Base-by-base conservation (phyloP, 257 asterid genomes). In the Osmanthus fragrans region DNA sequence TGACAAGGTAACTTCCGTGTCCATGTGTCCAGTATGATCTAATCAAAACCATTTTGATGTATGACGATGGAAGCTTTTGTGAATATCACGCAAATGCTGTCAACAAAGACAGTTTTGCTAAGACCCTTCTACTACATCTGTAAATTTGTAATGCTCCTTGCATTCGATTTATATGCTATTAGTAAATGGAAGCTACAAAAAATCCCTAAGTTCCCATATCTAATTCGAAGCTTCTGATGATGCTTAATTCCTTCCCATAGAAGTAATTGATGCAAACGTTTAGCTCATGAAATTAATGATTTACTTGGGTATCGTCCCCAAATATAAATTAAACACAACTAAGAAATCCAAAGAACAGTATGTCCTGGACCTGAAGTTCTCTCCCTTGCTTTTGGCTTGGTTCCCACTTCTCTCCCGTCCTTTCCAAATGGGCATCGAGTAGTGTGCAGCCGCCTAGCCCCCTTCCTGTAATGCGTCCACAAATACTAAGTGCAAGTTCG, bases 1-100 rank as follows among this genome's bases (percentile, higher is more conserved):
- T 63, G 78, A 85, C 54, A 90, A 93, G 98, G 99, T 90, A 75
- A 6, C 9, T 49, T 27, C 45, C 42, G 33, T 2, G 21, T 5
- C 70, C 18, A 4, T 4, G 1, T 70, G 11, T 58, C 12, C 25
- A 39, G 25, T 36, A 33, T 30, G 36, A 27, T 49, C 2, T 11
- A n/a, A 47, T 33, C 12, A 25, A 25, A 25, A 63, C 33, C 69
- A 25, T 47, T 51, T 66, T 27, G 45, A n/a, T 37, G 60, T 21
- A 15, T 75, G 66, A 49, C 15, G 18, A 15, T 16, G 3, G 8
- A 45, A 10, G 69, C 32, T 47, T 56, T 67, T 32, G 13, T 63
- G 33, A 90, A 25, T 63, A 25, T 63, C 32, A 2, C 68, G 11
- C 68, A 60, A 60, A 8, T 60, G 18, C 32, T 21, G 33, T 25